Evolutionary conservation across 345 rosid genomes (phyloP).

Genomic region (Salix exigua): DNA sequence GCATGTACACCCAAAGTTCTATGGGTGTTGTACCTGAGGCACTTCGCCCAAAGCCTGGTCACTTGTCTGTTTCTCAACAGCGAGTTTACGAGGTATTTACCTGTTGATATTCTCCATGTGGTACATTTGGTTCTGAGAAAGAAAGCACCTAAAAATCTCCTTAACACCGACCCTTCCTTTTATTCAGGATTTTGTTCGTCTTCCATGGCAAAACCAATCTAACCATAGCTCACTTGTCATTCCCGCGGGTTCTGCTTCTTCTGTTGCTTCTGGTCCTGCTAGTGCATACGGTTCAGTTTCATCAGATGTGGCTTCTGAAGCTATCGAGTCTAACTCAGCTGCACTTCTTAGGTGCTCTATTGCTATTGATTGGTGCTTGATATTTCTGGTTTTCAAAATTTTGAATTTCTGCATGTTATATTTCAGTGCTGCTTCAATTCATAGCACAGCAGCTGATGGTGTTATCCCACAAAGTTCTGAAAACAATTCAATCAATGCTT

Average conservation of each 20-base stretch:
- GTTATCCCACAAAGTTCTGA: conserved; percentile 44
- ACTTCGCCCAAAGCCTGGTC: conserved; percentile 93
- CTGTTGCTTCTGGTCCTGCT: conserved; percentile 45
- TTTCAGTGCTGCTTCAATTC: conserved; percentile 54
- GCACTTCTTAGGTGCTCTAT: conserved; percentile 50
- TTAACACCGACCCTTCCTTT: background rate
- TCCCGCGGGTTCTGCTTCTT: conserved; percentile 50
- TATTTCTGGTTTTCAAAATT: background rate
- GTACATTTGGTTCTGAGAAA: conserved; percentile 11
- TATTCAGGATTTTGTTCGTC: conserved; percentile 87
- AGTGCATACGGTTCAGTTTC: conserved; percentile 47
- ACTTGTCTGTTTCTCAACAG: conserved; percentile 78
- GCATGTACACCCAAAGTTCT: conserved; percentile 65
- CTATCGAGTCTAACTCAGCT: conserved; percentile 51
- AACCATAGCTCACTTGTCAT: conserved; percentile 54
- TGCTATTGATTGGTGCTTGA: background rate
- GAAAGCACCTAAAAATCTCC: conserved; percentile 1
- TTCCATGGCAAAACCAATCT: conserved; percentile 95
- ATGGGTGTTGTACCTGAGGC: conserved; percentile 78
- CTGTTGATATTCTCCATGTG: conserved; percentile 10
- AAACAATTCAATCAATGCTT: conserved; percentile 36
- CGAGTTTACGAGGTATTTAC: conserved; percentile 85
- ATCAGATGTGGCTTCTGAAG: conserved; percentile 57
- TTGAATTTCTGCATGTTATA: conserved; percentile 3
- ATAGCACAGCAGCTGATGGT: conserved; percentile 48